Evolutionary conservation across 1,139 yeast species (phyloP), one percentile per base, ranked within the genome.

Genomic region (Suhomyces bokatorum): DNA sequence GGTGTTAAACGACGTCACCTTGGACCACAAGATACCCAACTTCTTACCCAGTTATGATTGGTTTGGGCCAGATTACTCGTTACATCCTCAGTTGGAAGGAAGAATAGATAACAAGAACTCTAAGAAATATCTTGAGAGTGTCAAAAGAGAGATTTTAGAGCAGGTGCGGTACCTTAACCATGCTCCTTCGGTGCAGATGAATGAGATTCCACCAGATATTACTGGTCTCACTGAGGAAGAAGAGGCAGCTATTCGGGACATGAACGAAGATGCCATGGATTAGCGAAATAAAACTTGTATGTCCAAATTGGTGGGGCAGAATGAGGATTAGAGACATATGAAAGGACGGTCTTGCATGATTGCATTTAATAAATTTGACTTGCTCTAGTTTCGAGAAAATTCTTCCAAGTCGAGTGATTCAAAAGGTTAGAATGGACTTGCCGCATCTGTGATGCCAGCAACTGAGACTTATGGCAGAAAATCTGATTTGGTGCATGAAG

Each of bases 181-280:
- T 43, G 98, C 99, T 0, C 99, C 99, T 3, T 85, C 95, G 51
- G 98, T 93, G 4, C 87, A 88, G 56, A 89, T 90, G 97, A 85
- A 79, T 56, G 90, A 86, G 52, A 78, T 87, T 6, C 96, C 97
- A 2, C 96, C 96, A 0, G 96, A 88, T 54, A 69, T 87, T 32
- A 81, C 85, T 46, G 87, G 87, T 49, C 66, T 86, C 55, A 70
- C 79, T 32, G 72, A 79, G 54, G 82, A 82, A 37, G 87, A 83
- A 47, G 90, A 84, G 49, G 74, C 73, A 39, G 62, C 71, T 1
- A 64, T 77, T 9, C 64, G 73, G 37, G 84, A 78, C 39, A 58
- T 81, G 49, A 78, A 79, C 47, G 75, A 69, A 40, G 89, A 83
- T n/a, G 35, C 30, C 11, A n/a, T 13, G 16, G 16, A 13, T 13